Evolutionary conservation across 352 stramenopile species (phyloP).

Genomic region (Blastocystis sp.): DNA sequence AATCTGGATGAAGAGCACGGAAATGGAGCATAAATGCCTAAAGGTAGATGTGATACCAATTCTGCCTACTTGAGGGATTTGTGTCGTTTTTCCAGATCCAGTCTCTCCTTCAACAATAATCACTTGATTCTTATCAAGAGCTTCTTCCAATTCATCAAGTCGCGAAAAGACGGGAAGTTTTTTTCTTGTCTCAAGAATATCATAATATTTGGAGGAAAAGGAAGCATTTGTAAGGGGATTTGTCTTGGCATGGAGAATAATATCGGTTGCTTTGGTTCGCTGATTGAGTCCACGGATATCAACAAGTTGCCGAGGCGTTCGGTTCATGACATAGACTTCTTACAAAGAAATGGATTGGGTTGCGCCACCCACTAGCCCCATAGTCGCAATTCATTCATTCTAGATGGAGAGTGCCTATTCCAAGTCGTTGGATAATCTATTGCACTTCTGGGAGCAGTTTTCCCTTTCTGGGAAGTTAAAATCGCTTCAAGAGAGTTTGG

Average conservation of each 20-base stretch:
- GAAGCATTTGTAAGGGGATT: constrained; percentile 83
- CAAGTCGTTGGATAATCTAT: background rate
- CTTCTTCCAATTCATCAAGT: constrained; percentile 74
- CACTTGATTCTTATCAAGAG: constrained; percentile 78
- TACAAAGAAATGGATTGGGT: too few relatives aligned
- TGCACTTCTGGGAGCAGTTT: constrained; percentile 16
- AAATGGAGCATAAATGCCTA: constrained; percentile 60
- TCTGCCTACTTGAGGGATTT: constrained; percentile 72
- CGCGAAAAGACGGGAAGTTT: constrained; percentile 84
- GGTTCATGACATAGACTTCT: background rate
- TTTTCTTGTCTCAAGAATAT: constrained; percentile 76
- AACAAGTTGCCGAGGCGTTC: background rate
- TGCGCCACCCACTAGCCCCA: too few relatives aligned
- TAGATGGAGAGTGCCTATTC: constrained; percentile 33
- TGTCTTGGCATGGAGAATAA: constrained; percentile 62
- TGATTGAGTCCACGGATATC: constrained; percentile 5
- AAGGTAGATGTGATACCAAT: background rate
- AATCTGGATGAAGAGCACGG: constrained; percentile 25
- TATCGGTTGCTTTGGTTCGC: constrained; percentile 40
- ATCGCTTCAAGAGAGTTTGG: constrained; percentile 15
- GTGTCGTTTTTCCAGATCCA: constrained; percentile 88
- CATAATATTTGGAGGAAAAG: constrained; percentile 83
- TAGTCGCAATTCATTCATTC: too few relatives aligned
- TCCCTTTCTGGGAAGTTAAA: background rate
- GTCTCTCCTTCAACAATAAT: constrained; percentile 97